Evolutionary conservation across 2,329 filamentous ascomycete genomes (phyloP).

Genomic region (Arthrobotrys iridis): DNA sequence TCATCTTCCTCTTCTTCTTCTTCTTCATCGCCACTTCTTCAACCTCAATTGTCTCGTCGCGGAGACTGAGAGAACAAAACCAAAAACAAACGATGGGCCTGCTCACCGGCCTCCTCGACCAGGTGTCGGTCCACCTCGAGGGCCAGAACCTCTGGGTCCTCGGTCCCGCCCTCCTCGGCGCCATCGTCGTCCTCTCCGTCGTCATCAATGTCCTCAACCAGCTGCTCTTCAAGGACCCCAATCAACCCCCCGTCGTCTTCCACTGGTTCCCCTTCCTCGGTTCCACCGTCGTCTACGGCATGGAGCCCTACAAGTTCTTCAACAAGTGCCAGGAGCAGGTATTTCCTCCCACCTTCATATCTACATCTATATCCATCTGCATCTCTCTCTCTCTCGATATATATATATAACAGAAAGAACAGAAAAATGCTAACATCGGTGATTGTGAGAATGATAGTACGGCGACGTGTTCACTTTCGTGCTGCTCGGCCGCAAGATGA

Average conservation of each 20-base stretch:
- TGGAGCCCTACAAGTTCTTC: slow-evolving; percentile 92
- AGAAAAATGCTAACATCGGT: background rate
- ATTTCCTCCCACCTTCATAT: too few relatives aligned
- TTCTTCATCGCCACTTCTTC: background rate
- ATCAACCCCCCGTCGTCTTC: slow-evolving; percentile 83
- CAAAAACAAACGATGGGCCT: slow-evolving; percentile 24
- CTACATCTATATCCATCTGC: background rate
- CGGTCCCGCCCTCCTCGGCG: slow-evolving; percentile 36
- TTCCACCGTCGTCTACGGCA: slow-evolving; percentile 92
- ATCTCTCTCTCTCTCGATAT: background rate
- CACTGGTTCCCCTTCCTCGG: slow-evolving; percentile 85
- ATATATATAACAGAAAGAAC: background rate
- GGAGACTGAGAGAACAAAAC: too few relatives aligned
- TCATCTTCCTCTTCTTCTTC: background rate
- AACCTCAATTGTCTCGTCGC: slow-evolving; percentile 10
- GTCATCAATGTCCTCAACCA: slow-evolving; percentile 83
- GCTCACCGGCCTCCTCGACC: slow-evolving; percentile 43
- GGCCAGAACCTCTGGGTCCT: slow-evolving; percentile 45
- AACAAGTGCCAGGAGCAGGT: slow-evolving; percentile 77
- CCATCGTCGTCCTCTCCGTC: slow-evolving; percentile 64
- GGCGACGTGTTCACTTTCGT: slow-evolving; percentile 91
- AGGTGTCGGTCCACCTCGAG: slow-evolving; percentile 44
- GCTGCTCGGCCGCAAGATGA: slow-evolving; percentile 87
- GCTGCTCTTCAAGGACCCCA: slow-evolving; percentile 80
- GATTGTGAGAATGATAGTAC: slow-evolving; percentile 72